These are phyloP conservation scores for Botrytis hyacinthi DNA, from an alignment of 2,329 filamentous ascomycete species.

Conservation along the genomic window DNA sequence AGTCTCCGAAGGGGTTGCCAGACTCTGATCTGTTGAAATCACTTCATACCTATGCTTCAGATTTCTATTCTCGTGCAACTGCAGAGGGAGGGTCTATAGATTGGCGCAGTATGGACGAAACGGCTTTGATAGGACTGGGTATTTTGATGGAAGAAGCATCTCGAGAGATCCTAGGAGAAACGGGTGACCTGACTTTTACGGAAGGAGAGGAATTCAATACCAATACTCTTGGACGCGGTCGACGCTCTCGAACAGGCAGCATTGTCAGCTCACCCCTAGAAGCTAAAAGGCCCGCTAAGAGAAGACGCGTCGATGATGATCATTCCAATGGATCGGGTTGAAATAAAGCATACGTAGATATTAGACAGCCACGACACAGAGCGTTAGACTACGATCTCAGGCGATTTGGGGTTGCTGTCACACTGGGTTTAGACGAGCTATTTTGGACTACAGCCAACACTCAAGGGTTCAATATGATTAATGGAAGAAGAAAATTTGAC, in stretches of 20 bases:
- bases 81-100: conserved; percentile 37
- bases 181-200: conserved; percentile 69
- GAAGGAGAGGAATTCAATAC: conserved; percentile 46
- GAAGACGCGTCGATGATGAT: conserved; percentile 16
- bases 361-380: conserved; percentile 15
- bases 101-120: conserved; percentile 70
- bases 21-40: conserved; percentile 68
- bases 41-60: conserved; percentile 65
- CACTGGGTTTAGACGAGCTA: conserved; percentile 17
- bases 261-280: conserved; percentile 10
- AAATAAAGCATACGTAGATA: conserved; percentile 5
- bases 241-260: conserved; percentile 2
- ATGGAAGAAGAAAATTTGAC: conserved; percentile 1
- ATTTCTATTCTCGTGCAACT: conserved; percentile 54
- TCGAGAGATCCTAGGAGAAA: conserved; percentile 57
- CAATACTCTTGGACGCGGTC: not conserved
- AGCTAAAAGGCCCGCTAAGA: conserved; percentile 14
- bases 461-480: conserved; percentile 1
- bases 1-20: conserved; percentile 57
- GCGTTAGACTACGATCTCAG: conserved; percentile 11
- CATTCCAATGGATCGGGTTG: conserved; percentile 7
- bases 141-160: conserved; percentile 72
- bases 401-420: conserved; percentile 13
- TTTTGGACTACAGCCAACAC: conserved; percentile 9
- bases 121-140: conserved; percentile 71